Evolutionary conservation across 139 green algal species (phyloP), one percentile per base, ranked within the genome.

Genomic region (Chlorella sorokiniana): DNA sequence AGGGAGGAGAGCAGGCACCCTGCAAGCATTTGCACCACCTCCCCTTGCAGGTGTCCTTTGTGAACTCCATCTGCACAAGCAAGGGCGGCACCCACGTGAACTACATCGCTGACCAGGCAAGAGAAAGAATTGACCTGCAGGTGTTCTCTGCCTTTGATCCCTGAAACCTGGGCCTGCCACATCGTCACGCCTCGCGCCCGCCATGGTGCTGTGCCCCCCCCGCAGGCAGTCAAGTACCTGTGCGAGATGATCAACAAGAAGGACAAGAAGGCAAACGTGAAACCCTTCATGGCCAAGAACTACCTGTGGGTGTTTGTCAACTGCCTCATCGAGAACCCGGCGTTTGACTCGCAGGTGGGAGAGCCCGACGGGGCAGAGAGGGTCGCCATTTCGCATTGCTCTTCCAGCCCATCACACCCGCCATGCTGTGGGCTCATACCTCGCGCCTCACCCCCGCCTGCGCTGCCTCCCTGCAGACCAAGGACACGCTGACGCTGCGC

Each of bases 221-320:
- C 3, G 37, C 75, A 81, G 75, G 70, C 82, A 31, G 84, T 82
- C 44, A 91, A 89, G 41, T 67, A 92, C 38, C 72, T 98, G 29
- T 80, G 92, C 31, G 94, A 97, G 82, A 93, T 91, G 65, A 91
- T 98, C 69, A 94, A 90, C 81, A 99, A 99, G 89, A 99, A 99
- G 91, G 93, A 95, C 89, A 98, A 98, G 88, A 94, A 91, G 61
- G 87, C 87, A 67, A 82, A 75, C 63, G 64, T 82, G 63, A 99
- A 99, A 90, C 87, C 93, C 23, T 95, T 96, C 86, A 98, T 98
- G 91, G 92, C 99, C 48, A 97, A 97, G 84, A 98, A 98, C 89
- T 96, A 99, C 89, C 86, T 99, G 22, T 98, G 93, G 92, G 90
- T 99, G 14, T 99, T 99, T 82, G 86, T 99, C 82, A 99, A 99